A percentile compares a stretch with the other conserved stretches of the same genome.
Evolutionary conservation across 2,329 filamentous ascomycete genomes (phyloP).

Genomic region (Ramularia endophylla): DNA sequence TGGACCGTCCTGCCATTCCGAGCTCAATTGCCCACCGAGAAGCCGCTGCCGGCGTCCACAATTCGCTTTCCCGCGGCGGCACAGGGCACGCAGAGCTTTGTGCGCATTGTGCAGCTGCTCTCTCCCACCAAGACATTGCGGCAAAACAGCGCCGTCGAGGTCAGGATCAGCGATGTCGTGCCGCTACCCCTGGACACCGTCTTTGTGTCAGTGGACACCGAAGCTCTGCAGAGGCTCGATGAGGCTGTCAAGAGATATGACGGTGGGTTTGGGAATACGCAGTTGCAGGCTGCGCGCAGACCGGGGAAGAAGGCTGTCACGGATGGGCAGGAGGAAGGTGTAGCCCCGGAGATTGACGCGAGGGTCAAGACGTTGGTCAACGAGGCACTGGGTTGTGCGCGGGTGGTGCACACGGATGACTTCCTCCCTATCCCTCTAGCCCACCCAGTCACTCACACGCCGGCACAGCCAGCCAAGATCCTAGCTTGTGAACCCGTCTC

Average conservation of each 20-base stretch:
- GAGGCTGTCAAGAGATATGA: conserved; percentile 80
- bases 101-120: conserved; percentile 63
- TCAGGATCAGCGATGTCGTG: conserved; percentile 73
- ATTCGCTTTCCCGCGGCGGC: conserved; percentile 72
- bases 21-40: conserved; percentile 42
- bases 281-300: conserved; percentile 15
- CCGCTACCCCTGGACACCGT: conserved; percentile 77
- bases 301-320: conserved; percentile 18
- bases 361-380: conserved; percentile 47
- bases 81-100: conserved; percentile 70
- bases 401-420: conserved; percentile 79
- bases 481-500: conserved; percentile 91
- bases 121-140: conserved; percentile 68
- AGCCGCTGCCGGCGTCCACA: conserved; percentile 65
- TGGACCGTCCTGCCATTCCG: conserved; percentile 84
- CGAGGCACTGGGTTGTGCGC: conserved; percentile 64
- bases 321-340: conserved; percentile 12
- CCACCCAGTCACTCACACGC: conserved; percentile 80
- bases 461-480: conserved; percentile 78
- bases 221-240: conserved; percentile 72
- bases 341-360: conserved; percentile 15
- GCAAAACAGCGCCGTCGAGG: conserved; percentile 72
- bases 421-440: conserved; percentile 71
- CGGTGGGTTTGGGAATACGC: conserved; percentile 45
- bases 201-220: conserved; percentile 78